Percentiles rank a stretch among this genome's conserved stretches.
phyloP scores from a whole-genome alignment of 441 rosid genomes.

The Raphanus hybrid region DNA sequence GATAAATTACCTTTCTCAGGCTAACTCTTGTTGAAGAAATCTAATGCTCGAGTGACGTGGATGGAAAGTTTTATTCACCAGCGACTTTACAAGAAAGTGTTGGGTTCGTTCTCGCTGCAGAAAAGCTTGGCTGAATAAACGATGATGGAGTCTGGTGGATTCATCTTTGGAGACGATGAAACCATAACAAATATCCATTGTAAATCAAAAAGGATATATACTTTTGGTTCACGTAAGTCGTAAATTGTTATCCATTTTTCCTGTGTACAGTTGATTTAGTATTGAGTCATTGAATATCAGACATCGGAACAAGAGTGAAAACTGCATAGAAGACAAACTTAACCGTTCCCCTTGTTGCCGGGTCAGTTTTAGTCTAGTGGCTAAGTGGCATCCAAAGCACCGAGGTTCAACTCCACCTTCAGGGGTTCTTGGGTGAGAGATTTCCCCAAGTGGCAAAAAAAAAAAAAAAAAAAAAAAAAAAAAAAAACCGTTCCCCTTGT shows the following conservation, averaged over 20 bases:
- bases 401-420: too few species aligned
- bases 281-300: conserved; percentile 26
- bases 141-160: conserved; percentile 35
- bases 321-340: background rate
- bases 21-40: conserved; percentile 31
- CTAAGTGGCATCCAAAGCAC: too few species aligned
- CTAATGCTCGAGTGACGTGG: conserved; percentile 35
- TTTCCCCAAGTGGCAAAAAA: too few species aligned
- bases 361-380: too few species aligned
- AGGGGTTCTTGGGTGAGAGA: too few species aligned
- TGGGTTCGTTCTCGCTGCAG: conserved; percentile 16
- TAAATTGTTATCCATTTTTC: conserved; percentile 33
- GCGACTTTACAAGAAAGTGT: conserved; percentile 22
- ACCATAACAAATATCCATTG: conserved; percentile 35
- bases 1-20: conserved; percentile 66
- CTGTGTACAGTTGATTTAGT: conserved; percentile 55
- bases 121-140: conserved; percentile 35
- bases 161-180: conserved; percentile 43
- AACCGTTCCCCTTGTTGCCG: too few species aligned
- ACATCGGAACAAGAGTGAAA: conserved; percentile 1
- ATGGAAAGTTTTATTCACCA: conserved; percentile 25
- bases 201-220: conserved; percentile 26
- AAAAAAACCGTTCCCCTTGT: too few species aligned
- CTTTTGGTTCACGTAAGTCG: background rate
- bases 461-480: too few species aligned